Conservation (phyloP, 352 stramenopile genomes). For the Albugo laibachii region DNA sequence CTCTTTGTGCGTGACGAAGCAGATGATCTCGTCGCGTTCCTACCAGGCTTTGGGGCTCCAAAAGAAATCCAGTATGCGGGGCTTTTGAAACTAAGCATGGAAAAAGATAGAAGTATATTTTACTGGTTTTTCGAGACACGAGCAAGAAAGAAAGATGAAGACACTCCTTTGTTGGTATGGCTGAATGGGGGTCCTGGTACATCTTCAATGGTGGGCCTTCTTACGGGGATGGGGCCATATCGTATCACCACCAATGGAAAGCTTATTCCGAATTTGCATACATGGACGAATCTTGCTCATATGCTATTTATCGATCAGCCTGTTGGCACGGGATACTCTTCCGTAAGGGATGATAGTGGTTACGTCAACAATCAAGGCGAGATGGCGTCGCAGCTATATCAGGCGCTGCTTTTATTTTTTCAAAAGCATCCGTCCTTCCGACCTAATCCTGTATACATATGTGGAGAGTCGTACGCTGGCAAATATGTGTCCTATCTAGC, state of each 20-base stretch:
- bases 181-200: conserved; percentile 56
- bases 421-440: conserved; percentile 71
- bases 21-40: conserved; percentile 28
- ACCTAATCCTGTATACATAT: conserved; percentile 32
- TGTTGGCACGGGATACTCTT: conserved; percentile 59
- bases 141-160: conserved; percentile 14
- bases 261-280: conserved; percentile 40
- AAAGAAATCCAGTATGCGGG: conserved; percentile 35
- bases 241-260: conserved; percentile 39
- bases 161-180: conserved; percentile 56
- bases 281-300: conserved; percentile 57
- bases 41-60: conserved; percentile 43
- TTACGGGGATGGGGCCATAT: conserved; percentile 67
- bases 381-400: conserved; percentile 78
- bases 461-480: conserved; percentile 90
- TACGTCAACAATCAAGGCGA: conserved; percentile 53
- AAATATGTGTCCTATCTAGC: conserved; percentile 94
- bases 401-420: conserved; percentile 83
- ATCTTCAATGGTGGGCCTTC: conserved; percentile 60
- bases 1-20: neutral
- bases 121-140: conserved; percentile 77
- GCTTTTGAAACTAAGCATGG: conserved; percentile 5
- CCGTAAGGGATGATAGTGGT: conserved; percentile 39
- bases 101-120: conserved; percentile 22
- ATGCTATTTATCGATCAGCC: conserved; percentile 77